Evolutionary conservation across 495 filamentous ascomycete species (phyloP).

Genomic region (Tuber aestivum): DNA sequence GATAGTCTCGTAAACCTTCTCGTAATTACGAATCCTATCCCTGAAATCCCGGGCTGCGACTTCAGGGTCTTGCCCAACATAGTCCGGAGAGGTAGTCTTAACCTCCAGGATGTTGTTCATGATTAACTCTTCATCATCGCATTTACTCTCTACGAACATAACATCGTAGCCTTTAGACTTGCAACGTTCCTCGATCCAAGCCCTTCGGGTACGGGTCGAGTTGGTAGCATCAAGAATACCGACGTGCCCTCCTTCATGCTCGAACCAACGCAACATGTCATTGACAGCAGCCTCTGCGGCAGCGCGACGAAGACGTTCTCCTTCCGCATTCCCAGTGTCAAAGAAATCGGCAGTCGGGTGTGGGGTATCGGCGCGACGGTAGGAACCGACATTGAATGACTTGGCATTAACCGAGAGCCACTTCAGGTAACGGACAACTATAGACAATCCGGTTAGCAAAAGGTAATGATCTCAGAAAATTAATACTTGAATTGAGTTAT

Average conservation of each 20-base stretch:
- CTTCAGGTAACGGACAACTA: conserved; percentile 88
- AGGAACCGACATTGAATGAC: conserved; percentile 94
- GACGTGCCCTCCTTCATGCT: conserved; percentile 62
- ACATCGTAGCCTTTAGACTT: conserved; percentile 70
- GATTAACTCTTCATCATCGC: conserved; percentile 88
- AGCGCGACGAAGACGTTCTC: conserved; percentile 77
- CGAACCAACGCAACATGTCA: conserved; percentile 92
- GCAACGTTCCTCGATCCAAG: conserved; percentile 82
- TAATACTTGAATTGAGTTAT: conserved; percentile 13
- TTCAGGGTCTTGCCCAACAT: conserved; percentile 89
- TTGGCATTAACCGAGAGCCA: conserved; percentile 92
- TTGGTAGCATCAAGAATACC: conserved; percentile 85
- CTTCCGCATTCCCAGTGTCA: conserved; percentile 76
- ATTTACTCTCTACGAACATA: conserved; percentile 90
- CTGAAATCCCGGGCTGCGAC: conserved; percentile 82
- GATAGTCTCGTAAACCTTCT: conserved; percentile 89
- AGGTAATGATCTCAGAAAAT: neutral
- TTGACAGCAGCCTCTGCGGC: conserved; percentile 82
- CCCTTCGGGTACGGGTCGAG: conserved; percentile 76
- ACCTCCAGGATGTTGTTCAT: conserved; percentile 97
- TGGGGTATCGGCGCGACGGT: conserved; percentile 79
- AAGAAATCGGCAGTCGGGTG: conserved; percentile 89
- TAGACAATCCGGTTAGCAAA: conserved; percentile 10
- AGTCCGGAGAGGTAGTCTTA: conserved; percentile 93
- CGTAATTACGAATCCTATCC: conserved; percentile 90